These are phyloP conservation scores for Ceratobasidium sp. DNA, from an alignment of 1,284 basidiomycete species.

Conservation along the genomic window DNA sequence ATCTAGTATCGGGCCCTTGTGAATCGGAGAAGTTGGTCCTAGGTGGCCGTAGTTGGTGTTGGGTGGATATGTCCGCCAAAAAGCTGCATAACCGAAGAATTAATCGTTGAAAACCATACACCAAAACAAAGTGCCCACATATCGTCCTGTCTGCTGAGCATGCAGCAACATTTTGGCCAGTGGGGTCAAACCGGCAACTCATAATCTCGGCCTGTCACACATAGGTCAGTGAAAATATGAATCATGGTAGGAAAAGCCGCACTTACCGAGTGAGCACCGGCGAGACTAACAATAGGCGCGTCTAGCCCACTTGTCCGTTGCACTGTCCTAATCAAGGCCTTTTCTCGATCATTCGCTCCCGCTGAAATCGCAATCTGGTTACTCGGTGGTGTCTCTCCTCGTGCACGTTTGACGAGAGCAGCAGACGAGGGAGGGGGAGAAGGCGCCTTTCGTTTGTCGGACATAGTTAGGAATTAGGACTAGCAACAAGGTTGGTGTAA, in stretches of 20 bases:
- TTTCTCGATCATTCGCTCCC: slow-evolving; percentile 72
- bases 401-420: slow-evolving; percentile 72
- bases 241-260: neutral
- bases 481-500: neutral
- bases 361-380: slow-evolving; percentile 80
- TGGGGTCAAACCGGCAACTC: slow-evolving; percentile 82
- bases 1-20: slow-evolving; percentile 83
- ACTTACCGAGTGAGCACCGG: slow-evolving; percentile 76
- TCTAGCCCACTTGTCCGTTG: slow-evolving; percentile 81
- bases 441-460: slow-evolving; percentile 44
- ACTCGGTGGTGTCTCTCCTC: slow-evolving; percentile 64
- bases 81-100: slow-evolving; percentile 59
- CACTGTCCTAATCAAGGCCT: slow-evolving; percentile 78
- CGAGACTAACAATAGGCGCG: slow-evolving; percentile 81
- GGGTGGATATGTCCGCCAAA: slow-evolving; percentile 83
- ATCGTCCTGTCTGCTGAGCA: slow-evolving; percentile 82
- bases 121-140: slow-evolving; percentile 62
- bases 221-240: neutral
- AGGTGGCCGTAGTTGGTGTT: slow-evolving; percentile 85
- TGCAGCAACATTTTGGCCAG: slow-evolving; percentile 83
- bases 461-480: neutral
- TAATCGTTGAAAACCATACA: slow-evolving; percentile 26
- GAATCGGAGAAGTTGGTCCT: slow-evolving; percentile 60
- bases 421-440: too few species aligned
- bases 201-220: slow-evolving; percentile 72